phyloP scores from a whole-genome alignment of 805 yeast species.

The Grigorovia transvaalensis region DNA sequence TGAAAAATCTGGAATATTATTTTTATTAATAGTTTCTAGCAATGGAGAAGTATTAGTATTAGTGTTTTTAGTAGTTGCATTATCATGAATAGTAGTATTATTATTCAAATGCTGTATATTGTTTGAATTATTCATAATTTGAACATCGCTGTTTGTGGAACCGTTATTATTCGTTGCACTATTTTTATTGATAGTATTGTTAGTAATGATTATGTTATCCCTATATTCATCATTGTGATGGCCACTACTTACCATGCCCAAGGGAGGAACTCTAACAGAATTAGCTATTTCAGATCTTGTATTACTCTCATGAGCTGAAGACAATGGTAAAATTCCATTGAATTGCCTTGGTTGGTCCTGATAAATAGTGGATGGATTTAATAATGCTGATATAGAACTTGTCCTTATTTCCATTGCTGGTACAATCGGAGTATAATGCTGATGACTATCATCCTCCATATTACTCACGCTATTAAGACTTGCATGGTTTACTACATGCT shows the following conservation, averaged over 20 bases:
- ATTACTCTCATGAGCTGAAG: constrained; percentile 1
- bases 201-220: neutral
- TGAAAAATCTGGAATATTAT: constrained; percentile 17
- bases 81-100: neutral
- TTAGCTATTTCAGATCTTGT: neutral
- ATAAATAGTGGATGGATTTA: constrained; percentile 7
- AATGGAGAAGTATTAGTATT: neutral
- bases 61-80: neutral
- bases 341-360: constrained; percentile 1
- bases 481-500: neutral
- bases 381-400: constrained; percentile 9
- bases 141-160: neutral
- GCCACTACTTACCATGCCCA: neutral
- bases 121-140: too few species aligned
- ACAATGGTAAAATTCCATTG: neutral
- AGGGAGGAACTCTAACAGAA: neutral
- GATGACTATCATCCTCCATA: neutral
- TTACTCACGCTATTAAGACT: neutral
- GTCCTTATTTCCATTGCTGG: constrained; percentile 3
- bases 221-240: neutral
- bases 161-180: neutral
- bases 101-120: too few species aligned
- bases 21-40: neutral
- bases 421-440: neutral
- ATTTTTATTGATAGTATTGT: neutral